Conservation (phyloP, 306 rosid genomes). For the Ziziphus jujuba region DNA sequence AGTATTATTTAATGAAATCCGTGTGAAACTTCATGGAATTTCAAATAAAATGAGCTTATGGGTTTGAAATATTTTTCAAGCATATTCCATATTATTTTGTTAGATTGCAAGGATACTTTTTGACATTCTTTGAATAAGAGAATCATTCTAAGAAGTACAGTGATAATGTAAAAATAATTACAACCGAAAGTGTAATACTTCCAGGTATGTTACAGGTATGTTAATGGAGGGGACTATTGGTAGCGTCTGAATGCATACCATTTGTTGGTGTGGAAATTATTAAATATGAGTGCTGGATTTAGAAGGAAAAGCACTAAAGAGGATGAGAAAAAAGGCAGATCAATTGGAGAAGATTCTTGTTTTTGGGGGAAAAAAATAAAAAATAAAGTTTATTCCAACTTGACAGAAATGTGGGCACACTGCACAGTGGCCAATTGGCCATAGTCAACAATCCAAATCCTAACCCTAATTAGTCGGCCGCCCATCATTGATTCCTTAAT, state of each 20-base stretch:
- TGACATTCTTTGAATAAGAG: too few species aligned
- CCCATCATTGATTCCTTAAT: slow-evolving; percentile 35
- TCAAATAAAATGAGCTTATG: too few species aligned
- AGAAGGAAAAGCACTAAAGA: neutral
- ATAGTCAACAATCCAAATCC: slow-evolving; percentile 26
- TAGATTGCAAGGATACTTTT: too few species aligned
- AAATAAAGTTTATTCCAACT: slow-evolving; percentile 2
- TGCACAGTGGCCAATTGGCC: slow-evolving; percentile 26
- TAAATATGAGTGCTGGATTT: slow-evolving; percentile 2
- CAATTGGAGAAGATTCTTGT: slow-evolving; percentile 20
- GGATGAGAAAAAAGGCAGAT: too few species aligned
- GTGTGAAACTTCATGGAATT: too few species aligned
- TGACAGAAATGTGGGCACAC: slow-evolving; percentile 22
- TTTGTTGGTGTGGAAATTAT: neutral
- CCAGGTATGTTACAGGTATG: neutral
- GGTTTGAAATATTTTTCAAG: too few species aligned
- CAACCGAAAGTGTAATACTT: neutral
- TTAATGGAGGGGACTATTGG: neutral
- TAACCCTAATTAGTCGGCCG: slow-evolving; percentile 14
- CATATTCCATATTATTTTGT: too few species aligned
- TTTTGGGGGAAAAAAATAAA: neutral
- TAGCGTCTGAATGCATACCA: slow-evolving; percentile 3
- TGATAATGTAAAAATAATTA: too few species aligned
- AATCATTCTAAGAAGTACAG: too few species aligned
- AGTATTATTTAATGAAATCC: too few species aligned